These are phyloP conservation scores for Fusarium pseudonygamai DNA, from an alignment of 2,329 filamentous ascomycete species.

Conservation along the genomic window DNA sequence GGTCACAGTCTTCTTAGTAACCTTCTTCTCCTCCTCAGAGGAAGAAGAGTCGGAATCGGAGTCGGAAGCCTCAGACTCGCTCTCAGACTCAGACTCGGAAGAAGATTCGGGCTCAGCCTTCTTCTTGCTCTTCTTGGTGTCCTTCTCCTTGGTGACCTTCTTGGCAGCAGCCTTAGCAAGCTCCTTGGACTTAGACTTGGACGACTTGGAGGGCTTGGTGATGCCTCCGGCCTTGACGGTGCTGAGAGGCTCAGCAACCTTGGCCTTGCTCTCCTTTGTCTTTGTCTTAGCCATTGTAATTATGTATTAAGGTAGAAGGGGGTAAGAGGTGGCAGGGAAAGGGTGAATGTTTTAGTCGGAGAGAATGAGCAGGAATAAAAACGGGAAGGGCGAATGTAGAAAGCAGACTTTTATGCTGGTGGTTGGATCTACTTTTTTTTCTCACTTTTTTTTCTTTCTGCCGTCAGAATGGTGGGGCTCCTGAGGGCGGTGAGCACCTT, in stretches of 20 bases:
- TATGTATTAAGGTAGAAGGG: slow-evolving; percentile 31
- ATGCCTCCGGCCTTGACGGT: slow-evolving; percentile 73
- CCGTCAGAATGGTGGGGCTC: slow-evolving; percentile 48
- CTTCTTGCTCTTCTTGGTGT: slow-evolving; percentile 62
- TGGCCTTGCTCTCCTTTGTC: slow-evolving; percentile 63
- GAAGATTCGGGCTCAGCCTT: slow-evolving; percentile 54
- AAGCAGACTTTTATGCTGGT: slow-evolving; percentile 36
- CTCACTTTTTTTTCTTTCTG: slow-evolving; percentile 41
- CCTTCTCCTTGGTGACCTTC: slow-evolving; percentile 57
- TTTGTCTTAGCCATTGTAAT: slow-evolving; percentile 73
- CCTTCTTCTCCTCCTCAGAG: slow-evolving; percentile 51
- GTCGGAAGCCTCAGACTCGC: slow-evolving; percentile 53
- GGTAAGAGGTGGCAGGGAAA: background rate
- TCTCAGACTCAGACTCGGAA: slow-evolving; percentile 52
- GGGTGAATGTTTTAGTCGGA: slow-evolving; percentile 14
- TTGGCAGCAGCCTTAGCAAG: slow-evolving; percentile 69
- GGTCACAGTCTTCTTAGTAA: slow-evolving; percentile 48
- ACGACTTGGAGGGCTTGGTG: slow-evolving; percentile 71
- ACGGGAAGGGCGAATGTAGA: slow-evolving; percentile 34
- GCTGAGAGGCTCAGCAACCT: slow-evolving; percentile 60
- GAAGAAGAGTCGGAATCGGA: slow-evolving; percentile 49
- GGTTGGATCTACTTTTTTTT: slow-evolving; percentile 42
- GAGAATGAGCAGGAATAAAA: slow-evolving; percentile 19
- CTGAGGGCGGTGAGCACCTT: slow-evolving; percentile 48
- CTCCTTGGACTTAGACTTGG: slow-evolving; percentile 74